Evolutionary conservation across 306 rosid genomes (phyloP).

Genomic region (Glycine latifolia): DNA sequence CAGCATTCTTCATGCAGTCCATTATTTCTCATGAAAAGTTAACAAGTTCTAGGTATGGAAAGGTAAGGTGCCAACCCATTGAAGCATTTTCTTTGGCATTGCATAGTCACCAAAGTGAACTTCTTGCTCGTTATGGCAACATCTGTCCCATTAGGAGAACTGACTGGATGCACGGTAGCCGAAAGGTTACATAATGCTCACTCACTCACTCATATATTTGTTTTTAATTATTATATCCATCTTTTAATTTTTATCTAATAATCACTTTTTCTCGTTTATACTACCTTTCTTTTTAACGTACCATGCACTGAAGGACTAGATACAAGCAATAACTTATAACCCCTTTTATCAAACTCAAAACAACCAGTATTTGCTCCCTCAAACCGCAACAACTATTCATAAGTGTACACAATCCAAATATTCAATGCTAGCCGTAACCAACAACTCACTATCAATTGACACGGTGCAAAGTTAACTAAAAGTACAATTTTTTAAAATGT

Average conservation of each 20-base stretch:
- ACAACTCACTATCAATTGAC: slow-evolving; percentile 17
- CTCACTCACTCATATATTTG: too few relatives aligned
- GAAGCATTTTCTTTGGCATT: slow-evolving; percentile 39
- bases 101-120: slow-evolving; percentile 20
- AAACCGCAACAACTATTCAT: slow-evolving; percentile 40
- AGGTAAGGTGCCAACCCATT: slow-evolving; percentile 45
- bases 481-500: too few relatives aligned
- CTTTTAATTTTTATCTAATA: not conserved
- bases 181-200: slow-evolving; percentile 13
- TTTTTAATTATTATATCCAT: too few relatives aligned
- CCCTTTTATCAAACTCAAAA: slow-evolving; percentile 8
- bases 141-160: slow-evolving; percentile 36
- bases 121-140: slow-evolving; percentile 24
- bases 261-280: not conserved
- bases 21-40: slow-evolving; percentile 12
- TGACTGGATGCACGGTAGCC: slow-evolving; percentile 23
- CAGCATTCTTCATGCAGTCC: not conserved
- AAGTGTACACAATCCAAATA: not conserved
- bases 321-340: slow-evolving; percentile 22
- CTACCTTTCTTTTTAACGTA: slow-evolving; percentile 25
- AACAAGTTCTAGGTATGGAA: slow-evolving; percentile 11
- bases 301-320: slow-evolving; percentile 41
- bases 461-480: slow-evolving; percentile 9
- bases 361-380: slow-evolving; percentile 47
- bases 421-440: slow-evolving; percentile 36